Evolutionary conservation across 768 basidiomycete species (phyloP), one percentile per base, ranked within the genome.

Genomic region (Tulasnella sp.): DNA sequence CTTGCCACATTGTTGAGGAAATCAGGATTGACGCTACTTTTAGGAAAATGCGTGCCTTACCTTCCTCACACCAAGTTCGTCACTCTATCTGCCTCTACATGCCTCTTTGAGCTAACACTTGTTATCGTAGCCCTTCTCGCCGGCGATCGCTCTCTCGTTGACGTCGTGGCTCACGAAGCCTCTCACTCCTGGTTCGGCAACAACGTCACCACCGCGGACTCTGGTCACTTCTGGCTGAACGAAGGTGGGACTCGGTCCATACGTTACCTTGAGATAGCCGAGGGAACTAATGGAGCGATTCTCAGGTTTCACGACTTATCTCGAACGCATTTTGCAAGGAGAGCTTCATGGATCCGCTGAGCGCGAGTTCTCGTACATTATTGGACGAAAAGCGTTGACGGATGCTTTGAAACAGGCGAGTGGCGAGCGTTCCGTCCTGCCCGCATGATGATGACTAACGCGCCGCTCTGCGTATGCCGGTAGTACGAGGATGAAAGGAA

Each of bases 161-260:
- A 95, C 77, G 92, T 96, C 14, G 89, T 94, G 14, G 91, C 94
- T 0, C 81, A 80, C 73, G 80, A 80, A 94, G 94, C 78, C 81
- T 90, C 35, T 88, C 89, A 0, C 91, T 98, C 78, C 91, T 90
- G 2, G 97, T 95, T 94, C 74, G 94, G 94, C n/a, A 95, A 95
- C 78, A 90, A 91, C 29, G 86, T 94, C 71, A 92, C 91, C 73
- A 86, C 89, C 0, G 88, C 89, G 0, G 80, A 92, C 75, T 87
- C 90, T 0, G 86, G 87, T 0, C 90, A 92, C 79, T 93, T 92
- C 81, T 93, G 91, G 91, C 86, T 94, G 42, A 94, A 94, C 78
- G 91, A 95, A 82, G 90, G 69, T 66, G 19, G 19, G 26, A 19
- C 22, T n/a, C 2, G 19, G 62, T 40, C 35, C 34, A 17, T 35